Evolutionary conservation across 768 basidiomycete genomes (phyloP), one percentile per base, ranked within the genome.

Genomic region (Cystoderma amianthinum): DNA sequence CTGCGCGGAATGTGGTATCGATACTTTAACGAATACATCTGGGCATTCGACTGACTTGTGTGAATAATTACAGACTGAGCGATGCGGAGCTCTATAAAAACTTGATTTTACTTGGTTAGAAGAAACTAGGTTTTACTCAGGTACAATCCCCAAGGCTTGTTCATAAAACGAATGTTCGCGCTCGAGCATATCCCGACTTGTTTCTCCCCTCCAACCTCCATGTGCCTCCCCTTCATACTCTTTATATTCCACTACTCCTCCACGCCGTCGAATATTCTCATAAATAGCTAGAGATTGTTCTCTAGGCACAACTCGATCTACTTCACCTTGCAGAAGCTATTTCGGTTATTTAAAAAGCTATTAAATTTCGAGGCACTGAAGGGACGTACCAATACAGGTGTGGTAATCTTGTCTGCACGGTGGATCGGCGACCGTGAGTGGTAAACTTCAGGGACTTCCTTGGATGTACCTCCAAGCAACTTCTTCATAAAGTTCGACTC

Each of bases 391-490:
- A 28, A 11, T 36, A 42, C 30, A 18, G 35, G 10, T 18, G 13
- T 13, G 21, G 10, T 36, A 17, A 20, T 38, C 4, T 22, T 6
- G 2, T 34, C 41, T 21, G 23, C 30, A 24, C 20, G 25, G 12
- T 36, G 6, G 22, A 43, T 22, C 9, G 39, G 7, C 11, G 41
- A 36, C 16, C 25, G 18, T 12, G 44, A 19, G 9, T 30, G 18
- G 35, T 3, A 30, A 12, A 36, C 41, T 12, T 16, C 16, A 10
- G 35, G 16, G 11, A 36, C 16, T 43, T 79, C 65, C 16, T 70
- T 62, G 0, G 69, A 67, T 2, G 74, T 62, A 28, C 76, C 69
- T 1, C 88, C 85, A n/a, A 87, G 46, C 13, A 89, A 64, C 52
- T 75, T 76, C 43, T 69, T 64, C 50, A 78, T 55, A 53, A 82